Conservation (phyloP, 2,329 filamentous ascomycete species). For the Penicillium frequentans region DNA sequence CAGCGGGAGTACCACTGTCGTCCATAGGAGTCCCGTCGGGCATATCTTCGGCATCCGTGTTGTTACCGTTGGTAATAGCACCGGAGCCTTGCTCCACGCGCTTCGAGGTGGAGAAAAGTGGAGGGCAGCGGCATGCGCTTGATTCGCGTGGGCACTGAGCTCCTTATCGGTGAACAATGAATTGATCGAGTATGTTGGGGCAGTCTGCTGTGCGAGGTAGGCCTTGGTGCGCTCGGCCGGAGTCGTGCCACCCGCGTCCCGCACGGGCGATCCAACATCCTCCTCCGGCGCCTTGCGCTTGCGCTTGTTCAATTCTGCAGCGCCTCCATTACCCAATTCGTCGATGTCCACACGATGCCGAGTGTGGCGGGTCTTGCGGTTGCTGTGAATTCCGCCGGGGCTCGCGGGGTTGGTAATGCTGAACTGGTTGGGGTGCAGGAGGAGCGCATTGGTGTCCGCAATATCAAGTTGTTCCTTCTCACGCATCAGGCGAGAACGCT, state of each 20-base stretch:
- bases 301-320: constrained; percentile 52
- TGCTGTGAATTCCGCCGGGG: constrained; percentile 60
- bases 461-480: constrained; percentile 69
- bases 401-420: constrained; percentile 64
- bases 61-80: constrained; percentile 40
- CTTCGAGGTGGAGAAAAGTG: constrained; percentile 59
- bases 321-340: constrained; percentile 49
- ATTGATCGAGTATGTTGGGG: constrained; percentile 61
- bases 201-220: constrained; percentile 57
- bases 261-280: constrained; percentile 59
- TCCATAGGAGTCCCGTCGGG: constrained; percentile 41
- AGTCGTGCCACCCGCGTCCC: constrained; percentile 47
- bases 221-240: constrained; percentile 56
- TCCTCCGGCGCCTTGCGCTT: constrained; percentile 62
- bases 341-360: constrained; percentile 58
- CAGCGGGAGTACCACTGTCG: constrained; percentile 40
- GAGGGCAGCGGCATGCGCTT: constrained; percentile 59
- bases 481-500: constrained; percentile 57
- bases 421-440: constrained; percentile 66
- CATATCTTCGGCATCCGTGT: constrained; percentile 42
- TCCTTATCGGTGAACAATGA: constrained; percentile 69
- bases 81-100: constrained; percentile 42
- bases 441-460: constrained; percentile 64
- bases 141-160: constrained; percentile 61
- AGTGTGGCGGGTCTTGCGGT: constrained; percentile 63